Conservation (phyloP, 2,329 filamentous ascomycete species). For the Sclerotinia nivalis region DNA sequence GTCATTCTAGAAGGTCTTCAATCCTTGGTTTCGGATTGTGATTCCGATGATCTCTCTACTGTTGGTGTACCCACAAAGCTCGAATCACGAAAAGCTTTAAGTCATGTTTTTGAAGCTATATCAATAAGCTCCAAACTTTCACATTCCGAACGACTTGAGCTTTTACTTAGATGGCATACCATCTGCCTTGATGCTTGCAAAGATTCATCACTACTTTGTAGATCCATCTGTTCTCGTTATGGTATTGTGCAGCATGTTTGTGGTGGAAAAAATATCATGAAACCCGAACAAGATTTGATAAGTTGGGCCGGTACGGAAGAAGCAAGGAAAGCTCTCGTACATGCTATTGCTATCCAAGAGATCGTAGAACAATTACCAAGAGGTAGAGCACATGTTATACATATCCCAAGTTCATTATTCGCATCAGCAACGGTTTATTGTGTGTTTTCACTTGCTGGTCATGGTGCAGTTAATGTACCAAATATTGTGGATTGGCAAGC, state of each 20-base stretch:
- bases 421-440: slow-evolving; percentile 47
- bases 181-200: slow-evolving; percentile 48
- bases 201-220: slow-evolving; percentile 45
- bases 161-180: slow-evolving; percentile 48
- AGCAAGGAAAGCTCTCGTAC: slow-evolving; percentile 46
- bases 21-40: slow-evolving; percentile 46
- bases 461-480: slow-evolving; percentile 44
- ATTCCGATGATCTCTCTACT: slow-evolving; percentile 43
- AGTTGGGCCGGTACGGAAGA: slow-evolving; percentile 45
- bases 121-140: slow-evolving; percentile 40
- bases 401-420: slow-evolving; percentile 49
- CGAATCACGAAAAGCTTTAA: slow-evolving; percentile 45
- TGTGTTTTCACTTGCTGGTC: slow-evolving; percentile 45
- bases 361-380: slow-evolving; percentile 49
- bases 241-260: slow-evolving; percentile 46
- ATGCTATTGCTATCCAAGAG: slow-evolving; percentile 49
- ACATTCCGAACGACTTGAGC: slow-evolving; percentile 44
- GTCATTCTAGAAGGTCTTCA: slow-evolving; percentile 49
- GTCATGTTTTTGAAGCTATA: slow-evolving; percentile 45
- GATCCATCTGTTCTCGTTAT: slow-evolving; percentile 45
- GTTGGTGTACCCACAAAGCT: slow-evolving; percentile 46
- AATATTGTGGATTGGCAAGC: slow-evolving; percentile 46
- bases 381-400: slow-evolving; percentile 48
- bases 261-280: slow-evolving; percentile 38
- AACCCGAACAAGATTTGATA: slow-evolving; percentile 42